Evolutionary conservation across 495 filamentous ascomycete genomes (phyloP), one percentile per base, ranked within the genome.

Genomic region (Durotheca rogersii): DNA sequence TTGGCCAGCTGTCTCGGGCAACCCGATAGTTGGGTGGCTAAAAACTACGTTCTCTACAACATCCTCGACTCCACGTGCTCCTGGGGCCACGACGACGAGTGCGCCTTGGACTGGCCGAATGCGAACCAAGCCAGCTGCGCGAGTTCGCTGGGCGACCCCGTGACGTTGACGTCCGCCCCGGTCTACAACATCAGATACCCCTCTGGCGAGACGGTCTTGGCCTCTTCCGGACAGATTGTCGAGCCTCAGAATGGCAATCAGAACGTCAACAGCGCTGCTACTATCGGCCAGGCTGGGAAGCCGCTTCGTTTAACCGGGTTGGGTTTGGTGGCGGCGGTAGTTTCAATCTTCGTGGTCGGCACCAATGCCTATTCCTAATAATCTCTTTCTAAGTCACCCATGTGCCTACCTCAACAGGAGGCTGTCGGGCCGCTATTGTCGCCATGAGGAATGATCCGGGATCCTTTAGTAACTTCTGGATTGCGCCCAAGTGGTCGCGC

Each of bases 151-250:
- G 73, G 73, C 18, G 59, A 63, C 11, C 70, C 69, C 1, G 47
- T 53, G 0, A 40, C 49, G 3, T 40, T 77, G 34, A 72, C 62
- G 0, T 51, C 39, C 2, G 47, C 59, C 0, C 72, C 72, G 0
- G 73, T 77, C n/a, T 77, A 71, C 47, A 73, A 77, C 53, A 71
- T 77, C 34, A 61, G 55, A 47, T 77, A 77, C 34, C 68, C 66
- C 7, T 70, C 65, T 0, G 73, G 73, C 6, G 58, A 68, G 6
- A 69, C 66, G 33, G 62, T 72, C 0, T 43, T 69, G 33, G 74
- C 74, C 0, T 65, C 59, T 16, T 58, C 62, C 9, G 67, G 65
- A 14, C 45, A 68, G 40, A 61, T 71, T 15, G 68, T 69, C n/a
- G 53, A 55, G 18, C 14, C 54, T 10, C 39, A 62, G 20, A 30